Evolutionary conservation across 2,329 filamentous ascomycete genomes (phyloP).

Genomic region (Ophiostoma sp.): DNA sequence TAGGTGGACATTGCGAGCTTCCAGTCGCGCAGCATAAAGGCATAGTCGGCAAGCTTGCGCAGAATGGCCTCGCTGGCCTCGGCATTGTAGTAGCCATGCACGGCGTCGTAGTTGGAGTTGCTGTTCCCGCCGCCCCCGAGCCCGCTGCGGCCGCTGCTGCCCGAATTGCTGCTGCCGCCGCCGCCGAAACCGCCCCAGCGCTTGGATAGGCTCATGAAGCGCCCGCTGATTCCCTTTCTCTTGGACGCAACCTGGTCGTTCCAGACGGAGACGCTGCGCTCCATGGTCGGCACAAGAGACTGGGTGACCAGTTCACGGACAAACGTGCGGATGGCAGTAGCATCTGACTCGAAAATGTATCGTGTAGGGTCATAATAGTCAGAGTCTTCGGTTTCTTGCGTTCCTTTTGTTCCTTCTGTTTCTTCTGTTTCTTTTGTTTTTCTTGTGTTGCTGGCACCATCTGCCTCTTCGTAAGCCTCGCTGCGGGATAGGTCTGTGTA

Average conservation of each 20-base stretch:
- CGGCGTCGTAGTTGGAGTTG: constrained; percentile 68
- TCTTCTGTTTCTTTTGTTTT: neutral
- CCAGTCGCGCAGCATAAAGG: constrained; percentile 96
- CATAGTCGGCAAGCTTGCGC: constrained; percentile 88
- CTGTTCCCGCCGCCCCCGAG: constrained; percentile 47
- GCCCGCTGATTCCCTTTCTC: constrained; percentile 78
- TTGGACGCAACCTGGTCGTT: constrained; percentile 95
- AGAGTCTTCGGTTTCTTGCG: constrained; percentile 43
- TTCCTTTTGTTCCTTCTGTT: neutral
- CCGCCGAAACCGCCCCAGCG: constrained; percentile 77
- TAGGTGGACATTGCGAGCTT: constrained; percentile 89
- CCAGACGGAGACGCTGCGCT: constrained; percentile 84
- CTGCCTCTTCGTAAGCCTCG: constrained; percentile 47
- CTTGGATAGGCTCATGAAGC: constrained; percentile 91
- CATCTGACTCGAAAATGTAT: constrained; percentile 89
- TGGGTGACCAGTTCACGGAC: constrained; percentile 93
- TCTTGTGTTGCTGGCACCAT: neutral
- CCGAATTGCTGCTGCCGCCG: constrained; percentile 39
- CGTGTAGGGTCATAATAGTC: constrained; percentile 64
- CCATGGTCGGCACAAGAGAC: constrained; percentile 93
- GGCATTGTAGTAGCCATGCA: constrained; percentile 72
- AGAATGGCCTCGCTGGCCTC: constrained; percentile 85
- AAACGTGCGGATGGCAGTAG: constrained; percentile 79
- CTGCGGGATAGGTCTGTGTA: constrained; percentile 56
- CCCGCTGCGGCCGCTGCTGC: constrained; percentile 41